phyloP scores from a whole-genome alignment of 805 yeast species.

The Sungouiella thailandica region DNA sequence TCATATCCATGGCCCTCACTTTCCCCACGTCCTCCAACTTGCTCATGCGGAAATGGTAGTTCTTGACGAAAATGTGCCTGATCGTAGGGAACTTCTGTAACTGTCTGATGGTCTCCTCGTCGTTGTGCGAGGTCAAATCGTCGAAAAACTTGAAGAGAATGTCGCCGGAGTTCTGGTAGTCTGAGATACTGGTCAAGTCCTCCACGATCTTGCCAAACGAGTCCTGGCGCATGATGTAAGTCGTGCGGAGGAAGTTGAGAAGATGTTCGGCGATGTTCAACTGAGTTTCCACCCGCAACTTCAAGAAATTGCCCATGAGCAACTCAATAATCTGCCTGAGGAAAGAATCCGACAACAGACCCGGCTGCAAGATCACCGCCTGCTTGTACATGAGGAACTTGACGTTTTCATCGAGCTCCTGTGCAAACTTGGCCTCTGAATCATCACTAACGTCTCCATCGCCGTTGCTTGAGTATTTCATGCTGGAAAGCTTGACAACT shows the following conservation, averaged over 20 bases:
- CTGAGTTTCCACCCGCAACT: constrained; percentile 14
- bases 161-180: constrained; percentile 10
- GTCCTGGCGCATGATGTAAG: constrained; percentile 26
- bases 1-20: constrained; percentile 22
- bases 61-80: constrained; percentile 22
- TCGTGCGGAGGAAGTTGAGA: constrained; percentile 33
- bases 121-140: constrained; percentile 28
- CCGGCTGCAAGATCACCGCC: constrained; percentile 24
- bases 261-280: constrained; percentile 19
- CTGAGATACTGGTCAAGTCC: constrained; percentile 13
- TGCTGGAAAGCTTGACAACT: constrained; percentile 23
- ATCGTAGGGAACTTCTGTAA: constrained; percentile 27
- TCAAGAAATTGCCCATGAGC: constrained; percentile 26
- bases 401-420: constrained; percentile 15
- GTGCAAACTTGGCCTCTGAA: constrained; percentile 4
- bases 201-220: constrained; percentile 17
- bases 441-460: constrained; percentile 7
- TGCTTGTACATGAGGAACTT: constrained; percentile 32
- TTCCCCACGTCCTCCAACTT: constrained; percentile 12
- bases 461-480: constrained; percentile 8
- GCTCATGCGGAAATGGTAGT: constrained; percentile 19
- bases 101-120: constrained; percentile 29
- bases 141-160: constrained; percentile 26
- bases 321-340: constrained; percentile 29
- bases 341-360: constrained; percentile 27